These are phyloP conservation scores for Barbarea vulgaris DNA, from an alignment of 345 rosid species.

Conservation along the genomic window DNA sequence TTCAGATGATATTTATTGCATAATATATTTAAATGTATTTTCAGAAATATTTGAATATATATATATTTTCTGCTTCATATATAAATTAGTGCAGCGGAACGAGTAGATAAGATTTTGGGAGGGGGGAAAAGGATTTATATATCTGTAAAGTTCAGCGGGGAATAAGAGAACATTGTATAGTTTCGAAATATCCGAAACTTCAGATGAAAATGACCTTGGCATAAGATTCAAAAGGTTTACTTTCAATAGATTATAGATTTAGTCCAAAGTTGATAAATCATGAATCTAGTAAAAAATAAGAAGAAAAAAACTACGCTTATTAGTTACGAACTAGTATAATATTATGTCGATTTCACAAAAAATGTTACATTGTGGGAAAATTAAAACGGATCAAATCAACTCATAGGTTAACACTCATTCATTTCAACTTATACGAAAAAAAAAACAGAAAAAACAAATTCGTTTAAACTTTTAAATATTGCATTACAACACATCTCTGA, in stretches of 20 bases:
- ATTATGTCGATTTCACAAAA: constrained; percentile 1
- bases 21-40: not conserved
- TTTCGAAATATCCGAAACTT: not conserved
- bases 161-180: not conserved
- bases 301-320: too few relatives aligned
- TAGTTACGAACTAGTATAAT: not conserved
- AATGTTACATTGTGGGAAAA: constrained; percentile 1
- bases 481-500: not conserved
- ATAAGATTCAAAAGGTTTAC: not conserved
- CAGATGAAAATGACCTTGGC: constrained; percentile 3
- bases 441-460: not conserved
- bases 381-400: constrained; percentile 8
- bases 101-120: not conserved
- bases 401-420: not conserved
- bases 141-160: not conserved
- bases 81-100: not conserved
- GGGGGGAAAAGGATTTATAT: not conserved
- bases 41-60: too few relatives aligned
- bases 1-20: not conserved
- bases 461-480: not conserved
- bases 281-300: not conserved
- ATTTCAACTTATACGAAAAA: not conserved
- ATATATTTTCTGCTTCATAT: too few relatives aligned
- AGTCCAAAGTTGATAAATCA: not conserved
- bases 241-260: not conserved